These are phyloP conservation scores for Aegilops tauschii DNA, from an alignment of 176 grass and related monocot genomes.

Conservation along the genomic window DNA sequence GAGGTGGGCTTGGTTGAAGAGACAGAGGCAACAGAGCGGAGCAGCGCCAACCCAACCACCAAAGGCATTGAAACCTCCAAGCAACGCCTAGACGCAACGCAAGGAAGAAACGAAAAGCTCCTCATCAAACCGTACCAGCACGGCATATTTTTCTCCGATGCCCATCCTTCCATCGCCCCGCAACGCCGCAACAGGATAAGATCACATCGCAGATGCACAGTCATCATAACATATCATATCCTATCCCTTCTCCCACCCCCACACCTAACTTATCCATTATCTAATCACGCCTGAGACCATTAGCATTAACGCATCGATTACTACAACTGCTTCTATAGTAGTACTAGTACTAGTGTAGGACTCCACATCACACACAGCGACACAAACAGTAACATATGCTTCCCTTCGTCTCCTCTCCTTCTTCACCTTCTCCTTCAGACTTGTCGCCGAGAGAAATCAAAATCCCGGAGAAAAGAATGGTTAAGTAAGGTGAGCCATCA, in stretches of 20 bases:
- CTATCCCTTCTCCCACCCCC: neutral
- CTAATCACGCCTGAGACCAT: neutral
- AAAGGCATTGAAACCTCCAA: conserved; percentile 32
- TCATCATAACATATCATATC: conserved; percentile 19
- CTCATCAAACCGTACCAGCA: conserved; percentile 32
- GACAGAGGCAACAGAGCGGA: neutral
- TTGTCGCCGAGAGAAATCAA: neutral
- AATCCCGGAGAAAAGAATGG: neutral
- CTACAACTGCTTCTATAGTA: neutral
- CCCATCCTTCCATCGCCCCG: neutral
- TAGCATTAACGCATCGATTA: neutral
- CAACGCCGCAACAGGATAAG: conserved; percentile 41
- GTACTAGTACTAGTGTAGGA: neutral
- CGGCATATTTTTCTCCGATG: conserved; percentile 12
- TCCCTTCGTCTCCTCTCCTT: neutral
- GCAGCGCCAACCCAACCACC: conserved; percentile 23
- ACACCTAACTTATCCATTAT: conserved; percentile 19
- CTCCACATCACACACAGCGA: neutral
- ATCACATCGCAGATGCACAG: conserved; percentile 44
- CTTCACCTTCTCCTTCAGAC: conserved; percentile 6
- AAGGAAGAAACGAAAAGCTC: conserved; percentile 16
- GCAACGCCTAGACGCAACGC: conserved; percentile 23
- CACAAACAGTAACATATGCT: neutral
- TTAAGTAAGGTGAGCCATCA: neutral
- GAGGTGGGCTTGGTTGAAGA: conserved; percentile 20